Evolutionary conservation across 2,329 filamentous ascomycete species (phyloP).

Genomic region (Aspergillus floridensis): DNA sequence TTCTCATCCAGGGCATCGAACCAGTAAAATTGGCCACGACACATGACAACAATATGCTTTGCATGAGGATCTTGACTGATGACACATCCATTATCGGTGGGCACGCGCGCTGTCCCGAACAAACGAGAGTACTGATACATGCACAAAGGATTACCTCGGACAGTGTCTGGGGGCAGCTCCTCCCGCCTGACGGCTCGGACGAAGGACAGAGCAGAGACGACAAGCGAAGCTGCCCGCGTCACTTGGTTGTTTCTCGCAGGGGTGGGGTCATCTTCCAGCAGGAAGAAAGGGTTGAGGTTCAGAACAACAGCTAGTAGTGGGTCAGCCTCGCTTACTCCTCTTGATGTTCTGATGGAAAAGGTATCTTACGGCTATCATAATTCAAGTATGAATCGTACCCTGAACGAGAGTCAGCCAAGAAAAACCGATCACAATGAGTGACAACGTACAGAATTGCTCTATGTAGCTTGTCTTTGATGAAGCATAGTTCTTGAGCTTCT

Average conservation of each 20-base stretch:
- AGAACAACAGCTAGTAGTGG: constrained; percentile 68
- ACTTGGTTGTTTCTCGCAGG: constrained; percentile 96
- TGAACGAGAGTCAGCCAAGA: constrained; percentile 38
- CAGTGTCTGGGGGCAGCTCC: constrained; percentile 82
- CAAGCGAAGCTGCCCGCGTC: constrained; percentile 86
- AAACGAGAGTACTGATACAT: constrained; percentile 98
- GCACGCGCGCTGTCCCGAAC: constrained; percentile 91
- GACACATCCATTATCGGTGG: constrained; percentile 90
- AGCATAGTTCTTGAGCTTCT: constrained; percentile 86
- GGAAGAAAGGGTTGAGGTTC: constrained; percentile 96
- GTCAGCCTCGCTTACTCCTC: constrained; percentile 11
- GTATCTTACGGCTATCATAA: constrained; percentile 72
- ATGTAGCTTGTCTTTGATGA: constrained; percentile 92
- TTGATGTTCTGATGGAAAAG: constrained; percentile 2
- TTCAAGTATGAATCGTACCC: constrained; percentile 99
- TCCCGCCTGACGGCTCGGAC: constrained; percentile 90
- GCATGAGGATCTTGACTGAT: constrained; percentile 93
- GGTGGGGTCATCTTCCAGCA: constrained; percentile 95
- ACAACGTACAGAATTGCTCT: constrained; percentile 87
- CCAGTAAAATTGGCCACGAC: constrained; percentile 97
- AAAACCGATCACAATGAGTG: background rate
- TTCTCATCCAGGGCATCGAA: constrained; percentile 96
- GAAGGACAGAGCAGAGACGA: constrained; percentile 86
- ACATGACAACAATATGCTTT: constrained; percentile 89
- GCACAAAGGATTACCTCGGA: constrained; percentile 80